Percentiles rank a stretch among this genome's conserved stretches.
phyloP scores from a whole-genome alignment of 768 basidiomycete species.

The Amanita inopinata region DNA sequence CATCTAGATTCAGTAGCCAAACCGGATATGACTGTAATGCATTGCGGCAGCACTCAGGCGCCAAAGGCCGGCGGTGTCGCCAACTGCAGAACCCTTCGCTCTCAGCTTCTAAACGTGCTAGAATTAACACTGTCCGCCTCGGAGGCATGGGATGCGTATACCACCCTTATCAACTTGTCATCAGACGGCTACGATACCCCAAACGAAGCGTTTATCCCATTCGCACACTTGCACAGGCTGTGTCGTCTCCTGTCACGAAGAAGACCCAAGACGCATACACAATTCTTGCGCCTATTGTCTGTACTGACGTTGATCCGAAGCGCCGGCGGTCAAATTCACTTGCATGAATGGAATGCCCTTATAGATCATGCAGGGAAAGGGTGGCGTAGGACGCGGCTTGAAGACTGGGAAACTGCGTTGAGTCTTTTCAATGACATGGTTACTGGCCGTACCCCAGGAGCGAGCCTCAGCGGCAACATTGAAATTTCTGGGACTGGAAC shows the following conservation, averaged over 20 bases:
- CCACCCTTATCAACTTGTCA: slow-evolving; percentile 23
- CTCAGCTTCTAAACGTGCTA: slow-evolving; percentile 14
- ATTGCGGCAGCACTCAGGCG: background rate
- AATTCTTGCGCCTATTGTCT: slow-evolving; percentile 61
- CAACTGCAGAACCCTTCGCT: slow-evolving; percentile 11
- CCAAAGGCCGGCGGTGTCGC: background rate
- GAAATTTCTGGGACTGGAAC: background rate
- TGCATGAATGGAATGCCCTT: slow-evolving; percentile 73
- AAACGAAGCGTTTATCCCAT: slow-evolving; percentile 21
- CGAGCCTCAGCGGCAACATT: slow-evolving; percentile 10
- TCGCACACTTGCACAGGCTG: slow-evolving; percentile 50
- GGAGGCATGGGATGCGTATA: slow-evolving; percentile 35
- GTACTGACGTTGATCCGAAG: slow-evolving; percentile 48
- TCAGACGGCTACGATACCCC: slow-evolving; percentile 14
- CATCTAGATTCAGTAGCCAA: background rate
- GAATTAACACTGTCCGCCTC: slow-evolving; percentile 13
- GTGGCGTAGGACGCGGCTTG: slow-evolving; percentile 44
- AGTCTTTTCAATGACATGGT: slow-evolving; percentile 54
- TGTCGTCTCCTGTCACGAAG: slow-evolving; percentile 45
- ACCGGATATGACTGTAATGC: background rate
- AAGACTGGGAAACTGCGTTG: slow-evolving; percentile 53
- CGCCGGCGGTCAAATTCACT: slow-evolving; percentile 42
- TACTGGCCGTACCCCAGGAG: slow-evolving; percentile 31
- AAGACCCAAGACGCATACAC: slow-evolving; percentile 45
- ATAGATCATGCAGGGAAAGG: slow-evolving; percentile 61